Conservation (phyloP, 768 basidiomycete species). For the Leccinum truebloodii region DNA sequence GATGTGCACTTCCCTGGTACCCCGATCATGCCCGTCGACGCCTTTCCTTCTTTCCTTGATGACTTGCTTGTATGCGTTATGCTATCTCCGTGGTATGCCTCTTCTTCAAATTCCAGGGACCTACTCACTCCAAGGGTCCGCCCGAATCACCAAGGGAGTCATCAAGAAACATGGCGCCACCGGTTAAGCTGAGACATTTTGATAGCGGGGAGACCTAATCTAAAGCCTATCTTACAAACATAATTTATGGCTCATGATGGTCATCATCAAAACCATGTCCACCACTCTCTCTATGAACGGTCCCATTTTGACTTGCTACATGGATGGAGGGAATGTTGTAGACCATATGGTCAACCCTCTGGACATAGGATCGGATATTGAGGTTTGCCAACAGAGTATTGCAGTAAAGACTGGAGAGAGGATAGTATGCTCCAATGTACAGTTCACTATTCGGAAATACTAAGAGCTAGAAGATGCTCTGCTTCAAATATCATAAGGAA, state of each 20-base stretch:
- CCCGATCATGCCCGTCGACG: not conserved
- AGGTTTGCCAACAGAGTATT: not conserved
- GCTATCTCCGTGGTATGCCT: constrained; percentile 36
- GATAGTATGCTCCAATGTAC: not conserved
- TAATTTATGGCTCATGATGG: not conserved
- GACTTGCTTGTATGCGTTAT: not conserved
- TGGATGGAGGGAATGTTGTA: not conserved
- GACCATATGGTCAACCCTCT: not conserved
- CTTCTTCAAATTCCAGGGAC: constrained; percentile 88
- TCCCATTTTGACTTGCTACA: not conserved
- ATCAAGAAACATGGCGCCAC: constrained; percentile 65
- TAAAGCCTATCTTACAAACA: not conserved
- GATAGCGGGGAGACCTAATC: too few species aligned
- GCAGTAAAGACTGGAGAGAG: not conserved
- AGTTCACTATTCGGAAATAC: not conserved
- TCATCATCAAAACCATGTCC: not conserved
- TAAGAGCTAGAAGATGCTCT: not conserved
- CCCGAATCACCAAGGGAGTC: constrained; percentile 56
- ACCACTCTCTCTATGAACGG: not conserved
- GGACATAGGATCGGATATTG: not conserved
- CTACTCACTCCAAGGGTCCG: constrained; percentile 62
- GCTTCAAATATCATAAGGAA: not conserved
- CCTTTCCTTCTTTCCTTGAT: not conserved
- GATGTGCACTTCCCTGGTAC: not conserved
- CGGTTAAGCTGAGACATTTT: constrained; percentile 10